Evolutionary conservation across 768 basidiomycete genomes (phyloP).

Genomic region (Hypholoma fasciculare): DNA sequence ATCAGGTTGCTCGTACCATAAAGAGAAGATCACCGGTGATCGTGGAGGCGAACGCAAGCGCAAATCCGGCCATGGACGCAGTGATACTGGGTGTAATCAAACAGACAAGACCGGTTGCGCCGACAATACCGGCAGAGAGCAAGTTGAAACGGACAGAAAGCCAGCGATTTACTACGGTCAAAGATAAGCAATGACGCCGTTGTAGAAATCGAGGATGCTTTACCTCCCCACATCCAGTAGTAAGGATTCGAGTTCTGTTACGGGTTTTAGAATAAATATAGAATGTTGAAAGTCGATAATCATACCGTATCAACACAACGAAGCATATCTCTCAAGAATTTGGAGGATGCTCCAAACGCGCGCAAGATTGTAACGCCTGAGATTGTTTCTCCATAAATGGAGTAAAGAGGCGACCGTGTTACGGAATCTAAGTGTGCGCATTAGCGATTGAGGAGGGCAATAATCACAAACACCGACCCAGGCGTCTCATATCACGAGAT

Average conservation of each 20-base stretch:
- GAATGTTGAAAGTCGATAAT: background rate
- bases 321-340: slow-evolving; percentile 84
- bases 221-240: slow-evolving; percentile 92
- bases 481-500: slow-evolving; percentile 80
- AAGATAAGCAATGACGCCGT: background rate
- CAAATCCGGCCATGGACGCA: slow-evolving; percentile 85
- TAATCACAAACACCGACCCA: slow-evolving; percentile 45
- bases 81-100: slow-evolving; percentile 70
- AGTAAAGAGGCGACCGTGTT: slow-evolving; percentile 40
- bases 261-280: background rate
- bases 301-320: slow-evolving; percentile 75
- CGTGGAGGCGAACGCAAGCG: slow-evolving; percentile 79
- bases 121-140: slow-evolving; percentile 69
- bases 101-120: slow-evolving; percentile 67
- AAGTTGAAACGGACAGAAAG: slow-evolving; percentile 86
- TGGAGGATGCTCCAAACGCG: slow-evolving; percentile 86
- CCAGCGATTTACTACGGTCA: slow-evolving; percentile 79
- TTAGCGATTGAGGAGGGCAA: background rate
- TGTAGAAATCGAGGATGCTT: slow-evolving; percentile 6
- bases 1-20: slow-evolving; percentile 37
- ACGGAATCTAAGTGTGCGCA: slow-evolving; percentile 26
- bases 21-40: slow-evolving; percentile 73
- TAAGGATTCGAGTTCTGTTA: slow-evolving; percentile 63
- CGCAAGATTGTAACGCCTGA: slow-evolving; percentile 54
- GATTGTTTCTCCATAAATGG: slow-evolving; percentile 46